Base-by-base conservation (phyloP, 805 yeast genomes). In the Scheffersomyces amazonensis region DNA sequence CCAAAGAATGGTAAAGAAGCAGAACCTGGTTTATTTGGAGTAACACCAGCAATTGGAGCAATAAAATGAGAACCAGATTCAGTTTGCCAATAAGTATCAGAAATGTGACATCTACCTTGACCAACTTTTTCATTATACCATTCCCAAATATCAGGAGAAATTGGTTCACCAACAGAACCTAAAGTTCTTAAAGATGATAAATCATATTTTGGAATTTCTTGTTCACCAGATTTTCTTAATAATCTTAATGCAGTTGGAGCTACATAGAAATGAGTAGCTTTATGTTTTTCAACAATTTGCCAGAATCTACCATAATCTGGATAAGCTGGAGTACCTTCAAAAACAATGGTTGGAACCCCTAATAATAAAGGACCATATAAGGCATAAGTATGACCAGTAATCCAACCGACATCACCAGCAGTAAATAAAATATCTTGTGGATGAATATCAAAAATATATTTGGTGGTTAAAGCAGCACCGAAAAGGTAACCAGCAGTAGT, bases 341-440 rank as follows among this genome's bases (percentile, higher is more conserved):
- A 86, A 24, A 86, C 84, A 32, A 86, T 75, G 16, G 93, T 80
- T 22, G 95, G 80, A 40, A 84, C 80, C 58, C 95, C 95, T 50
- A 76, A 71, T 21, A 76, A 60, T 56, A 86, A 70, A 27, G 95
- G 95, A 40, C 95, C 95, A 58, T 86, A 86, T 34, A 85, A 77
- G 15, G 80, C 89, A 53, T 86, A 86, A 9, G 93, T 75, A 65
- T 86, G 95, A 41, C 95, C 95, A 5, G 95, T 86, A 54, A 86
- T 83, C 95, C 95, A 86, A 54, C 95, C 95, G 37, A 86, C 83
- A 65, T 86, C 95, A 58, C 93, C 95, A 21, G 95, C 93, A 13
- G 93, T 85, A 73, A 86, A 86, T 40, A 86, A 71, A 11, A 79
- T 69, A 57, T 86, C 95, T 41, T 82, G 81, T 30, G 76, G 73